These are phyloP conservation scores for Trypanosoma cruzi DNA, from an alignment of 208 protist species.

Conservation along the genomic window DNA sequence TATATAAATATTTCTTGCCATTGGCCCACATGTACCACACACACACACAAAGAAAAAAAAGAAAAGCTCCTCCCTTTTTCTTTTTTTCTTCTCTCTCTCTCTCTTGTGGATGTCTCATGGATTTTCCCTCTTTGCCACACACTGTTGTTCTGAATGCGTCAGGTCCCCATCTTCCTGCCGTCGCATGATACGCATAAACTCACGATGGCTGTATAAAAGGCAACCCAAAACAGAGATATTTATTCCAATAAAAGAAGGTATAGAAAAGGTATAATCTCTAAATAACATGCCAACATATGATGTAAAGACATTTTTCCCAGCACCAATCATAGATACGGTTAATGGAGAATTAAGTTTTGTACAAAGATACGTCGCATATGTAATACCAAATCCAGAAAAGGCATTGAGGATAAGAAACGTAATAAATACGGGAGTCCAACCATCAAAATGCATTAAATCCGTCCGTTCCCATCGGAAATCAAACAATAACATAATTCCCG, in stretches of 20 bases:
- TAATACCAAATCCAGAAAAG: slow-evolving; percentile 62
- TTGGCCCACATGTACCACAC: too few species aligned
- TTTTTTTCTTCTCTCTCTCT: too few species aligned
- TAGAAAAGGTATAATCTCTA: slow-evolving; percentile 44
- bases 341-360: slow-evolving; percentile 80
- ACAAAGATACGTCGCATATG: slow-evolving; percentile 76
- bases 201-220: slow-evolving; percentile 37
- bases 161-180: not conserved
- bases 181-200: slow-evolving; percentile 1
- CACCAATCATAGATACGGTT: slow-evolving; percentile 70
- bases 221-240: slow-evolving; percentile 44
- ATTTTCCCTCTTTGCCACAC: too few species aligned
- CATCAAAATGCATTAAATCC: slow-evolving; percentile 8
- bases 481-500: slow-evolving; percentile 12
- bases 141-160: not conserved
- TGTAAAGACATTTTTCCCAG: slow-evolving; percentile 58
- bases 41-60: too few species aligned
- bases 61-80: not conserved
- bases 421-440: slow-evolving; percentile 22
- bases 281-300: slow-evolving; percentile 61
- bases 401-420: slow-evolving; percentile 8
- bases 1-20: too few species aligned
- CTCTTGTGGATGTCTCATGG: not conserved
- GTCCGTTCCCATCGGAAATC: slow-evolving; percentile 1
- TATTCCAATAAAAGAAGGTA: slow-evolving; percentile 41